Percentiles rank a stretch among this genome's conserved stretches.
Conservation (phyloP, 1,284 basidiomycete genomes). For the Bjerkandera adusta region DNA sequence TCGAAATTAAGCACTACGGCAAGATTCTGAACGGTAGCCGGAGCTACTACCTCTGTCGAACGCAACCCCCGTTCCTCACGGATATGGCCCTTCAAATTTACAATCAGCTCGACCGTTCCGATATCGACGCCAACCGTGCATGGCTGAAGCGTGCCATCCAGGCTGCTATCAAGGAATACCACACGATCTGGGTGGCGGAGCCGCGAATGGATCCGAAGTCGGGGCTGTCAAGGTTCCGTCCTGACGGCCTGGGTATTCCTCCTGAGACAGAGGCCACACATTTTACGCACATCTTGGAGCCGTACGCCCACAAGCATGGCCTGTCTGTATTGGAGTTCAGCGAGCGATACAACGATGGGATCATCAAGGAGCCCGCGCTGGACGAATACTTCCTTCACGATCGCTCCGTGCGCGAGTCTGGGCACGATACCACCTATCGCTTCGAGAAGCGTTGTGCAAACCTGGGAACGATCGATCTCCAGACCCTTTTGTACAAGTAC, state of each 20-base stretch:
- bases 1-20: constrained; percentile 97
- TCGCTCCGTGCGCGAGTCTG: constrained; percentile 90
- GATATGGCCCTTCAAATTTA: constrained; percentile 99
- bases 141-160: constrained; percentile 96
- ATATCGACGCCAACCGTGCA: constrained; percentile 77
- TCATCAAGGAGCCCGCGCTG: constrained; percentile 82
- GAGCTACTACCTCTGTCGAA: constrained; percentile 91
- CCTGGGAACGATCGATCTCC: constrained; percentile 94
- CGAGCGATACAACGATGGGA: constrained; percentile 90
- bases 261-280: constrained; percentile 98
- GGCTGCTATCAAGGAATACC: constrained; percentile 98
- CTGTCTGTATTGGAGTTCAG: constrained; percentile 97
- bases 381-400: constrained; percentile 99
- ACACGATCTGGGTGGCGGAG: constrained; percentile 93
- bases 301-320: constrained; percentile 90
- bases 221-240: constrained; percentile 91
- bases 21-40: constrained; percentile 83
- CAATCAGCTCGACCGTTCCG: constrained; percentile 88
- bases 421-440: constrained; percentile 97
- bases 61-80: constrained; percentile 97
- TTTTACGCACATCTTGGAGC: constrained; percentile 96
- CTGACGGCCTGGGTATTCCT: constrained; percentile 93
- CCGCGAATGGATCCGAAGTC: constrained; percentile 93
- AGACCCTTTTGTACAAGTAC: constrained; percentile 90
- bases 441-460: constrained; percentile 97